Percentiles rank a stretch among this genome's conserved stretches.
Evolutionary conservation across 352 stramenopile species (phyloP).

Genomic region (Phytophthora tentaculata): DNA sequence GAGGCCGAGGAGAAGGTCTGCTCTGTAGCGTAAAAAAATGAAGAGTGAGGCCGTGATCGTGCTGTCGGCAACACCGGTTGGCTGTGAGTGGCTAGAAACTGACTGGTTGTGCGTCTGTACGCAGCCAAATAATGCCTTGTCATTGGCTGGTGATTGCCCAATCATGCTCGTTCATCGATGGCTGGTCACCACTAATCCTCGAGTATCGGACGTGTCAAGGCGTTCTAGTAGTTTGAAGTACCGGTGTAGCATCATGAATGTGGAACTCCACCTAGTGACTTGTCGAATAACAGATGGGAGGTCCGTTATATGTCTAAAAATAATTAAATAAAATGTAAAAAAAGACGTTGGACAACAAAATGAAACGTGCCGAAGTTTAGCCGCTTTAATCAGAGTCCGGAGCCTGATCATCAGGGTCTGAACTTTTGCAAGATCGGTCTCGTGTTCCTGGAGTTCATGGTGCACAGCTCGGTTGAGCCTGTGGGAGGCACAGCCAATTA

Average conservation of each 20-base stretch:
- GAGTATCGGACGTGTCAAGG: background rate
- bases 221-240: background rate
- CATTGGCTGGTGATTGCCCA: too few relatives aligned
- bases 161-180: too few relatives aligned
- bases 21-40: too few relatives aligned
- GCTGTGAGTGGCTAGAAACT: too few relatives aligned
- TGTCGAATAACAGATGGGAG: background rate
- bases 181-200: too few relatives aligned
- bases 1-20: too few relatives aligned
- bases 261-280: background rate
- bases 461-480: background rate
- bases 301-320: background rate
- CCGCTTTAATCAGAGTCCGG: background rate
- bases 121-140: too few relatives aligned
- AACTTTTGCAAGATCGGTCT: background rate
- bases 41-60: too few relatives aligned
- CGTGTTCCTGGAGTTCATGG: background rate
- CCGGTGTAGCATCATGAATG: background rate
- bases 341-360: background rate
- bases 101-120: too few relatives aligned
- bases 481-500: background rate
- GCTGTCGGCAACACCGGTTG: too few relatives aligned
- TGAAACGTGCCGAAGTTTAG: background rate
- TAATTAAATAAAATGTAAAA: background rate
- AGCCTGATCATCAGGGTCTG: background rate